phyloP scores from a whole-genome alignment of 495 filamentous ascomycete genomes.

The Penicillium atrosanguineum region DNA sequence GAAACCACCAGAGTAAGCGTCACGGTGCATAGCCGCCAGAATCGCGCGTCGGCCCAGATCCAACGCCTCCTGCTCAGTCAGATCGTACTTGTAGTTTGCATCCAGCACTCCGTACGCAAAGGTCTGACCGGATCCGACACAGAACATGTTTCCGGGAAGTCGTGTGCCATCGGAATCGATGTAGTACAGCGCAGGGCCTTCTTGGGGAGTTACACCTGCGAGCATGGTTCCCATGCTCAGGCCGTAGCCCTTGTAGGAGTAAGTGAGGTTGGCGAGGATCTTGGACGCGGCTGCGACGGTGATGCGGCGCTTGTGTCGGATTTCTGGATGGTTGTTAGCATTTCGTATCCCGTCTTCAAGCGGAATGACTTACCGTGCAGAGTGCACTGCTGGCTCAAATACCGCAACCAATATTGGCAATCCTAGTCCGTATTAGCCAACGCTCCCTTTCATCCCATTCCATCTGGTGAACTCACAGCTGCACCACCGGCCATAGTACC shows the following conservation, averaged over 20 bases:
- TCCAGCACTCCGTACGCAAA: constrained; percentile 98
- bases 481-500: constrained; percentile 99
- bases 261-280: constrained; percentile 97
- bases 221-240: constrained; percentile 99
- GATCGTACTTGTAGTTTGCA: constrained; percentile 87
- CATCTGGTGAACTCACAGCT: constrained; percentile 56
- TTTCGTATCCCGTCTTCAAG: not conserved
- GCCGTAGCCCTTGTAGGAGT: constrained; percentile 97
- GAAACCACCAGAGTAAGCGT: constrained; percentile 96
- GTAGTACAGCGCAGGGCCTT: constrained; percentile 97
- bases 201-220: constrained; percentile 88
- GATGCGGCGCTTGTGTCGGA: constrained; percentile 98
- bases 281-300: constrained; percentile 95
- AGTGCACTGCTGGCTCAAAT: constrained; percentile 97
- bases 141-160: constrained; percentile 91
- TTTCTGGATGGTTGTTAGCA: constrained; percentile 48
- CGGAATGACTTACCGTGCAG: constrained; percentile 62
- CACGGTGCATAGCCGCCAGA: constrained; percentile 93
- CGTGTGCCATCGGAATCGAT: constrained; percentile 97
- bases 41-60: constrained; percentile 89
- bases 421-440: constrained; percentile 53
- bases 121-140: constrained; percentile 95
- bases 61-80: constrained; percentile 81
- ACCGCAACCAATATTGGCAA: constrained; percentile 99
- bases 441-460: not conserved